Evolutionary conservation across 2,329 filamentous ascomycete genomes (phyloP), one percentile per base, ranked within the genome.

Genomic region (Escovopsis weberi): DNA sequence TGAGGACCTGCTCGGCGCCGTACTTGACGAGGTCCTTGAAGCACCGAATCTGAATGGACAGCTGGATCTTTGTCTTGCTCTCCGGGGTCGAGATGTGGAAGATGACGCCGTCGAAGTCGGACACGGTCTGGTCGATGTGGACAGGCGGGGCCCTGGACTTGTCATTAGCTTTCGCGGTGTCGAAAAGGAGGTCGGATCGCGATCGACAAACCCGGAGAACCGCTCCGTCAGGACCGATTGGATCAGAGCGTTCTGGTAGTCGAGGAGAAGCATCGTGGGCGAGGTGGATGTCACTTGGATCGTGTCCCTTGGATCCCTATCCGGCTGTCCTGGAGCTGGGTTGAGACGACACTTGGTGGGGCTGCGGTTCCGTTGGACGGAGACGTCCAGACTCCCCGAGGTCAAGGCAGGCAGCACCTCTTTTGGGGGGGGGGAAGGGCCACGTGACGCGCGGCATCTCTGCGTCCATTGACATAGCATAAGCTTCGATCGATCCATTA

Each of bases 51-150:
- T 86, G 79, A 55, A 98, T 83, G 19, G 91, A 98, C 45, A 99
- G 80, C 41, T 94, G 75, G 51, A 99, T 95, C 67, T 93, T 86
- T 40, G 85, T 81, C 72, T 96, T 96, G 48, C 79, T 70, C 63
- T 94, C 87, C 45, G 89, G 91, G 37, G 91, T 98, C 33, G 89
- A 96, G 58, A 98, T 88, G 65, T 98, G 91, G 67, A 96, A 99
- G 53, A 85, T 94, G 54, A 96, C 91, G 60, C 89, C 89, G 67
- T 98, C 93, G 60, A 99, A 99, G 67, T 99, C 91, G 60, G 89
- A 96, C 49, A 95, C 86, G 49, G 94, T 86, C 70, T 99, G 91
- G 67, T 98, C 93, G 62, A 99, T 94, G 53, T 85, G 86, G 46
- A 78, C 75, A 45, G 87, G 86, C 53, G 85, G 69, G 61, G 83